A percentile compares a stretch with the other conserved stretches of the same genome.
Evolutionary conservation across 106 monocot species (phyloP).

Genomic region (Vanilla planifolia): DNA sequence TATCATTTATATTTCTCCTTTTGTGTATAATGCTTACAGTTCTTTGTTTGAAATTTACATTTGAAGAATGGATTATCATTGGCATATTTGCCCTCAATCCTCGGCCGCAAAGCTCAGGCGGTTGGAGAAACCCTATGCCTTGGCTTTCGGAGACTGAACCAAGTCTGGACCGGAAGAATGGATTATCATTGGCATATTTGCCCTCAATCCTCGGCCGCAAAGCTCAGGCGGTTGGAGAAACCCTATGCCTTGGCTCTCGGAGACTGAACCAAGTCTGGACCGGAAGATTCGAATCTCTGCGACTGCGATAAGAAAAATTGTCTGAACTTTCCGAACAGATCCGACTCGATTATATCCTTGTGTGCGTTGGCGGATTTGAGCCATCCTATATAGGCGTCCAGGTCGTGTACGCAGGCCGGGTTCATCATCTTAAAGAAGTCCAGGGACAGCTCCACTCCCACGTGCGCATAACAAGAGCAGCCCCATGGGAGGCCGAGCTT

Average conservation of each 20-base stretch:
- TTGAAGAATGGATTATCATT: not conserved
- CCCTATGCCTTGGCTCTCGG: not conserved
- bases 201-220: not conserved
- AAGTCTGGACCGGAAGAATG: slow-evolving; percentile 21
- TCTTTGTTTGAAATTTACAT: not conserved
- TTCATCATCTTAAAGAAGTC: slow-evolving; percentile 53
- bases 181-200: not conserved
- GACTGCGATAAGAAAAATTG: slow-evolving; percentile 2
- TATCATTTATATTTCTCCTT: not conserved
- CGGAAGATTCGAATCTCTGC: slow-evolving; percentile 15
- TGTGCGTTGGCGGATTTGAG: slow-evolving; percentile 18
- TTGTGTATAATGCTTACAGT: too few species aligned
- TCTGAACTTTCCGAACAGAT: slow-evolving; percentile 8
- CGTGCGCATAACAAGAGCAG: slow-evolving; percentile 46
- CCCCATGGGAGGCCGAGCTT: slow-evolving; percentile 26
- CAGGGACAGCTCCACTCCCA: slow-evolving; percentile 48
- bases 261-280: slow-evolving; percentile 29
- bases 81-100: not conserved
- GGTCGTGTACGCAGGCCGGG: slow-evolving; percentile 48
- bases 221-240: not conserved
- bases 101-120: not conserved
- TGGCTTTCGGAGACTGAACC: slow-evolving; percentile 21
- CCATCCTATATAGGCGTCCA: slow-evolving; percentile 37
- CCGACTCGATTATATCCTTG: slow-evolving; percentile 10
- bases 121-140: not conserved